Evolutionary conservation across 306 rosid species (phyloP).

Genomic region (Delonix regia): DNA sequence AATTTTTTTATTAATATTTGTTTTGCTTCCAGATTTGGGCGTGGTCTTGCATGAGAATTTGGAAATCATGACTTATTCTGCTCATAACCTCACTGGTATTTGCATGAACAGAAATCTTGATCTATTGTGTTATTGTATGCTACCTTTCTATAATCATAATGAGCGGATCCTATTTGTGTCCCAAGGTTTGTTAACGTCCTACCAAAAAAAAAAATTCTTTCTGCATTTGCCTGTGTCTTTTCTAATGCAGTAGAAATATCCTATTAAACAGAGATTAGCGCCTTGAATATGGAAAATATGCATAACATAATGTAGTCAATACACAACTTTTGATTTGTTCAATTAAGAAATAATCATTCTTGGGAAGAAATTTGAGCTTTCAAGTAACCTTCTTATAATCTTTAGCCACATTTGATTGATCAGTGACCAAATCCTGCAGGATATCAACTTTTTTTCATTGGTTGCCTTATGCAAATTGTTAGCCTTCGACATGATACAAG

Average conservation of each 20-base stretch:
- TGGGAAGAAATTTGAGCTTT: no score
- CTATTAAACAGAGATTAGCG: background rate
- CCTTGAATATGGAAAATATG: slow-evolving; percentile 19
- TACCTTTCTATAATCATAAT: slow-evolving; percentile 15
- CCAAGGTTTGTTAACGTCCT: background rate
- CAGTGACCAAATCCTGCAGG: no score
- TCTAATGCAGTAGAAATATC: background rate
- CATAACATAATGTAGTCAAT: background rate
- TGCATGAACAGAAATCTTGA: background rate
- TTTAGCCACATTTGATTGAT: no score
- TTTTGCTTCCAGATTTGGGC: slow-evolving; percentile 48
- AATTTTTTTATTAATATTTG: slow-evolving; percentile 31
- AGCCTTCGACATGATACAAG: no score
- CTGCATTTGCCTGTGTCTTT: background rate
- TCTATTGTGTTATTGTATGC: background rate
- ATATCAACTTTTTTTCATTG: no score
- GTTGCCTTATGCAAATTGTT: no score
- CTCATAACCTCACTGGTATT: slow-evolving; percentile 48
- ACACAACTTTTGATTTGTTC: background rate
- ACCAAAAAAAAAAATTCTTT: background rate
- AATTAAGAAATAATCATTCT: background rate
- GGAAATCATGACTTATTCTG: slow-evolving; percentile 48
- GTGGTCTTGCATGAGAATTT: slow-evolving; percentile 26
- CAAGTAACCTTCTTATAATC: background rate
- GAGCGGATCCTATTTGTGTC: background rate